These are phyloP conservation scores for Lithospermum erythrorhizon DNA, from an alignment of 257 asterid genomes.

Conservation along the genomic window DNA sequence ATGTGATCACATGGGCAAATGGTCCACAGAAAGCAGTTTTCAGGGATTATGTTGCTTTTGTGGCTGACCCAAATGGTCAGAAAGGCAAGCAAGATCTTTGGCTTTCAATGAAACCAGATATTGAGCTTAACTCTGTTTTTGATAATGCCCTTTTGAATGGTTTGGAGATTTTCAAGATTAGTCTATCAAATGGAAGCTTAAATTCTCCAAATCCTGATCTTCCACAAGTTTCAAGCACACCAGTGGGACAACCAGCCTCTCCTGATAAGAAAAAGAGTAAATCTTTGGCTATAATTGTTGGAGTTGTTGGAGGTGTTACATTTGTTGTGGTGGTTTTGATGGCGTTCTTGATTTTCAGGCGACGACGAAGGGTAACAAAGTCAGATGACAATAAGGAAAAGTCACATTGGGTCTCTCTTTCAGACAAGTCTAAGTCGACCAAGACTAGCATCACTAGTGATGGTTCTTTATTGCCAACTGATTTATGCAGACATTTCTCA, in stretches of 20 bases:
- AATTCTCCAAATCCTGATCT: constrained; percentile 19
- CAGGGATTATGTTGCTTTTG: constrained; percentile 15
- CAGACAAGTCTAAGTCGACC: constrained; percentile 18
- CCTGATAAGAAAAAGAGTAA: not conserved
- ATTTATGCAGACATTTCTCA: constrained; percentile 25
- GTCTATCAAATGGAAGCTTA: constrained; percentile 2
- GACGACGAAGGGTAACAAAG: constrained; percentile 21
- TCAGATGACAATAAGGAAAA: not conserved
- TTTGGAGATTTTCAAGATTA: constrained; percentile 12
- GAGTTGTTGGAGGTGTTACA: constrained; percentile 18
- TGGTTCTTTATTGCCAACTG: constrained; percentile 21
- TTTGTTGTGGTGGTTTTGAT: constrained; percentile 1
- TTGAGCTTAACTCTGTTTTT: not conserved
- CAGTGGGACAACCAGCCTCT: not conserved
- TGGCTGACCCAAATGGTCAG: constrained; percentile 1
- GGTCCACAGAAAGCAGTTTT: constrained; percentile 12
- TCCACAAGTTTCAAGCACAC: not conserved
- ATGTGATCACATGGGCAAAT: constrained; percentile 37
- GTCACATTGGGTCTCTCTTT: no score
- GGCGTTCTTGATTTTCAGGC: constrained; percentile 17
- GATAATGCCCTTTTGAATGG: constrained; percentile 8
- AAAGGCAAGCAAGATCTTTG: constrained; percentile 13
- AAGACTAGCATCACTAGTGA: constrained; percentile 13
- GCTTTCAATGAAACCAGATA: constrained; percentile 19
- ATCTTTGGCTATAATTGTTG: constrained; percentile 4